Evolutionary conservation across 2,329 filamentous ascomycete genomes (phyloP).

Genomic region (Trichocomaceae sp.): DNA sequence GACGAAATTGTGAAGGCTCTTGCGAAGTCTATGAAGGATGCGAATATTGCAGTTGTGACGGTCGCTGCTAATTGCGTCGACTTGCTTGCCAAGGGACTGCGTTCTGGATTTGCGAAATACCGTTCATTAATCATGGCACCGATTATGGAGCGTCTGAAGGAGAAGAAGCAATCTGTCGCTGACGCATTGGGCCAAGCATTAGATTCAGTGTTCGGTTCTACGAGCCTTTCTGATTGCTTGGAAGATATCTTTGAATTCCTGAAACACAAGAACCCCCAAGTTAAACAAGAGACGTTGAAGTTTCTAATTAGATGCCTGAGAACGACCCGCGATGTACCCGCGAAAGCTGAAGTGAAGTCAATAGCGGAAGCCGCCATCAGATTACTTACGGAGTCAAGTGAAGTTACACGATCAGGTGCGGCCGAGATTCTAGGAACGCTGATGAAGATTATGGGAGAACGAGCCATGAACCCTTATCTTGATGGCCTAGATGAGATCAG

Average conservation of each 20-base stretch:
- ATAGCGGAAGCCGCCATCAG: slow-evolving; percentile 90
- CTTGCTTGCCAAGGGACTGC: slow-evolving; percentile 75
- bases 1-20: slow-evolving; percentile 75
- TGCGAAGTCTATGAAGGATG: slow-evolving; percentile 98
- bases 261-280: slow-evolving; percentile 92
- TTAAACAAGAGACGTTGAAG: slow-evolving; percentile 90
- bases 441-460: slow-evolving; percentile 98
- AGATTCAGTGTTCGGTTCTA: slow-evolving; percentile 62
- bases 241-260: slow-evolving; percentile 82
- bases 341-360: slow-evolving; percentile 71
- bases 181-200: slow-evolving; percentile 82
- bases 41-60: slow-evolving; percentile 90
- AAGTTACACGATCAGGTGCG: slow-evolving; percentile 76
- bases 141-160: slow-evolving; percentile 92
- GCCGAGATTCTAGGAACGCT: slow-evolving; percentile 87
- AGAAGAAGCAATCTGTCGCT: slow-evolving; percentile 86
- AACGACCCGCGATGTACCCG: slow-evolving; percentile 74
- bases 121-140: slow-evolving; percentile 73
- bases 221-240: slow-evolving; percentile 74
- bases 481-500: slow-evolving; percentile 92
- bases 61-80: slow-evolving; percentile 92
- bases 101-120: slow-evolving; percentile 72
- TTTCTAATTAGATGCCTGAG: slow-evolving; percentile 86
- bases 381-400: slow-evolving; percentile 80
- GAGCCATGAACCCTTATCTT: slow-evolving; percentile 86